Evolutionary conservation across 495 filamentous ascomycete genomes (phyloP).

Genomic region (Aspergillus affinis): DNA sequence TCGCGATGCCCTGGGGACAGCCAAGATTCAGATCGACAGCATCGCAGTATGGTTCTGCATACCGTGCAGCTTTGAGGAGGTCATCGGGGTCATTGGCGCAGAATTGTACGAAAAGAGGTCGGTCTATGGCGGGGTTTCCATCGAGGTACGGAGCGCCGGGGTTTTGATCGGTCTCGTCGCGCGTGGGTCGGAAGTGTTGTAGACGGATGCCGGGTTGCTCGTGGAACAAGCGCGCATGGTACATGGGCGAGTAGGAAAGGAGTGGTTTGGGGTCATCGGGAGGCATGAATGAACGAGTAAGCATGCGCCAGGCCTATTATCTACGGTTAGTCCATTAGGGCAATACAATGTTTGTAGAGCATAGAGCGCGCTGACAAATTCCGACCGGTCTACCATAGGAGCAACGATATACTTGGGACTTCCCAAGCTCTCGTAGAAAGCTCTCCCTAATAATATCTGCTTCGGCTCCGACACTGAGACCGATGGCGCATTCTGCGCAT

Average conservation of each 20-base stretch:
- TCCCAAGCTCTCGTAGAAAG: constrained; percentile 91
- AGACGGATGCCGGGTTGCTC: constrained; percentile 73
- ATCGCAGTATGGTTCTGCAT: constrained; percentile 82
- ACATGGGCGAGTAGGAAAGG: constrained; percentile 91
- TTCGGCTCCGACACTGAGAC: constrained; percentile 10
- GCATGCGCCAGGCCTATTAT: constrained; percentile 85
- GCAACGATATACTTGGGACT: constrained; percentile 87
- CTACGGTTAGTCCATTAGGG: constrained; percentile 19
- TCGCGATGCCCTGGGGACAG: constrained; percentile 96
- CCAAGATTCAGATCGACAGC: constrained; percentile 96
- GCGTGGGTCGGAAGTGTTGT: constrained; percentile 71
- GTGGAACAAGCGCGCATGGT: constrained; percentile 82
- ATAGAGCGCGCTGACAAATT: constrained; percentile 68
- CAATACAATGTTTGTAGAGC: background rate
- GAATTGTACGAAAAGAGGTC: constrained; percentile 94
- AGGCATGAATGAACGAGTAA: constrained; percentile 85
- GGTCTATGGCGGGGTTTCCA: constrained; percentile 77
- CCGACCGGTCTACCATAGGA: constrained; percentile 97
- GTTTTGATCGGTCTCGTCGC: constrained; percentile 35
- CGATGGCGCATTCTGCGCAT: constrained; percentile 24
- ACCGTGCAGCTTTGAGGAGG: constrained; percentile 70
- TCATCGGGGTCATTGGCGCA: constrained; percentile 85
- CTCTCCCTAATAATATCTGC: constrained; percentile 73
- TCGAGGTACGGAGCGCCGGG: constrained; percentile 62
- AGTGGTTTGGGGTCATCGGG: constrained; percentile 55